Base-by-base conservation (phyloP, 495 filamentous ascomycete species). In the Penicillium psychrofluorescens region DNA sequence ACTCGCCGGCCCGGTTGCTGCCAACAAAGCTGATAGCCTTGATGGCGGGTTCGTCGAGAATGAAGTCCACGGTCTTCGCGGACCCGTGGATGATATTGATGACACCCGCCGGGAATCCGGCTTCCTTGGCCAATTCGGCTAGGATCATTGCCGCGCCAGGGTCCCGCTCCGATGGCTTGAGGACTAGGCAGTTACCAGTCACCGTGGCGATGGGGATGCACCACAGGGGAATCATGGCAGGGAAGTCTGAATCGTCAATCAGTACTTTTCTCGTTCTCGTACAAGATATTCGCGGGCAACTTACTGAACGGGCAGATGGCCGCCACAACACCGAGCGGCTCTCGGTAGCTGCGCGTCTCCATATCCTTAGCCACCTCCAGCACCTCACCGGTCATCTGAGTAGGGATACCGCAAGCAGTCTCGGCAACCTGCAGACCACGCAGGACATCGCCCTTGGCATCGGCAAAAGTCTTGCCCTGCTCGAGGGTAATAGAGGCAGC, bases 201-300 rank as follows among this genome's bases (percentile, higher is more conserved):
- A 94, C 79, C 10, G 90, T 95, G 34, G 92, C 94, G 58, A 97
- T 81, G 13, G 92, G 94, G 43, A 97, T 94, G 42, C 78, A 94
- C 92, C 92, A 99, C 8, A 99, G 74, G 13, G 92, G 92, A 66
- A 99, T 99, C 92, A 99, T 99, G 51, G 92, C 92, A 35, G 92
- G 92, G 72, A 99, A 99, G 72, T 98, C 88, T 94, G 51, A 12
- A 12, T 12, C 31, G 11, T 29, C 0, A 41, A 37, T 55, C 32
- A 55, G 53, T 44, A 51, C 39, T 22, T 3, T 22, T 22, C 6
- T 22, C 22, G 4, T 22, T 22, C 22, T 22, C 22, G 6, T 4
- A 22, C 22, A 22, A 22, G 22, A 22, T 22, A 22, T 22, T 22
- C 22, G 22, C 22, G 22, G 22, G 22, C 4, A 22, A 77, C 88